Base-by-base conservation (phyloP, 2,329 filamentous ascomycete species). In the Triangularia verruculosa region DNA sequence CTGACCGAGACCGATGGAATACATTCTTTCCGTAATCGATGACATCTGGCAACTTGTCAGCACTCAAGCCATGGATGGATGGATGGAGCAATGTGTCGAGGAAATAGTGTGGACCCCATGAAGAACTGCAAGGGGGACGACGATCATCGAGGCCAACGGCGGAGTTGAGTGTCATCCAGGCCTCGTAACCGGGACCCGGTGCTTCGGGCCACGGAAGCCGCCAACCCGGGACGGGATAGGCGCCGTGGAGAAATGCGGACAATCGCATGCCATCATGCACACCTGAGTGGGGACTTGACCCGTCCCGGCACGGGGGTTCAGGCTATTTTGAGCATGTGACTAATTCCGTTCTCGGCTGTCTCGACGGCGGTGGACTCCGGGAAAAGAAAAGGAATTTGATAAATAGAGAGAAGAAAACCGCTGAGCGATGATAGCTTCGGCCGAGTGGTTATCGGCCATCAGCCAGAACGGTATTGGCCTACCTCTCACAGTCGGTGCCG, bases 1-100 rank as follows among this genome's bases (percentile, higher is more conserved):
- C 78, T 73, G 51, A 76, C 73, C 2, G 78, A 77, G 20, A 75
- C 70, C 20, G 81, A 80, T 32, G 79, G 79, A 54, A 78, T 74
- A 59, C 82, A 84, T 24, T 78, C 72, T 68, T 83, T 83, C 1
- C 76, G 77, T 4, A 83, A 73, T 0, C 82, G 79, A 68, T 78
- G 72, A 62, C 72, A 73, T 64, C 72, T 73, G 51, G 8, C 6
- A 4, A 39, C 28, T 51, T 2, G 54, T 66, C 57, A 68, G 63
- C 59, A 34, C 59, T 25, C 30, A 24, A 25, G 20, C 32, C 17
- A 47, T 20, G n/a, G 7, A 47, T 20, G 39, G 39, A 47, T 20
- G n/a, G 7, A 47, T 20, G 39, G 39, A 47, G 39, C 39, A 9
- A 47, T 47, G 17, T 20, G 39, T 47, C 39, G 20, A 47, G n/a